Base-by-base conservation (phyloP, 768 basidiomycete species). In the Tremella mesenterica region DNA sequence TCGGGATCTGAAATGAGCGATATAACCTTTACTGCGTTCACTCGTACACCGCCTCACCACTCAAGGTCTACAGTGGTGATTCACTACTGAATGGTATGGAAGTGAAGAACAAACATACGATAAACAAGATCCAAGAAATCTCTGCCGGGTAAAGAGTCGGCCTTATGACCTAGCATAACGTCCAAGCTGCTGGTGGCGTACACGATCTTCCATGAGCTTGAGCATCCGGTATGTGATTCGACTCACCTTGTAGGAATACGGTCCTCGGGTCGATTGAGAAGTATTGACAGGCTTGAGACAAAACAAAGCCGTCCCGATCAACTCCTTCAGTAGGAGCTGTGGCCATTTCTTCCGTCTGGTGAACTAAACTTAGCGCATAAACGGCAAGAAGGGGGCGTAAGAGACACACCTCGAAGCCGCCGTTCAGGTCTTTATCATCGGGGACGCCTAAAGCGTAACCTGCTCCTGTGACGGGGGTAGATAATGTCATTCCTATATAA, bases 321-420 rank as follows among this genome's bases (percentile, higher is more conserved):
- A 51, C 50, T 73, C 72, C 52, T 70, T 64, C 44, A 73, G 45
- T 16, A 73, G 46, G 14, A 73, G 50, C 39, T 69, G 64, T 9
- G 72, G 72, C 72, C 72, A 73, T 54, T 57, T 53, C 54, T 73
- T 73, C 28, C 72, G 57, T 41, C 67, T 52, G n/a, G 70, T 71
- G 47, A 73, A 73, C 70, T 73, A 50, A 0, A 21, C 2, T n/a
- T n/a, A n/a, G n/a, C n/a, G 10, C 28, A 44, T 26, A 14, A 25
- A 23, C 34, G 21, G 21, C 13, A 21, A 10, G 4, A 26, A 20
- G 43, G 16, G 8, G 16, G 16, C 12, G 21, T 26, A 10, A 16
- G 23, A 5, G 36, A 53, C 48, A 13, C 30, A 62, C 63, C 58
- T 65, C 63, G 47, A 62, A 65, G 12, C 63, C 60, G 10, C 33